Percentiles rank a stretch among this genome's conserved stretches.
Evolutionary conservation across 2,329 filamentous ascomycete species (phyloP).

Genomic region (Microsporum audouinii): DNA sequence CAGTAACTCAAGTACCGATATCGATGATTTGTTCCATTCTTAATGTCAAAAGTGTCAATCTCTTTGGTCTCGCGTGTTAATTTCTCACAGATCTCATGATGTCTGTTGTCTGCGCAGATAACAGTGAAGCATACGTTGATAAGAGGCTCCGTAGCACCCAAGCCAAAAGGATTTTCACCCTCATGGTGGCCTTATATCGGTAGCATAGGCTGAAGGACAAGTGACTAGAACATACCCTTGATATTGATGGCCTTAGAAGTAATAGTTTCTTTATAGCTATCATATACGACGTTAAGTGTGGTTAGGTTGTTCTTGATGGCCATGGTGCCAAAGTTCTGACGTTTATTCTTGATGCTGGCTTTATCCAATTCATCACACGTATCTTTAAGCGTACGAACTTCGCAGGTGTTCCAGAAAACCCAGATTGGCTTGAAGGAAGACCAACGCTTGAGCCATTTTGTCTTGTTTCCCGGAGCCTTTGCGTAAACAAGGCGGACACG

Average conservation of each 20-base stretch:
- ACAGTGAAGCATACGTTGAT: conserved; percentile 26
- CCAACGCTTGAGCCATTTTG: conserved; percentile 24
- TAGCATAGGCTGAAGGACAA: conserved; percentile 24
- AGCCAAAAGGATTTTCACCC: conserved; percentile 19
- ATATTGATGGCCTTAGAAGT: conserved; percentile 16
- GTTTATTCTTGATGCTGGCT: conserved; percentile 21
- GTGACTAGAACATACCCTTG: conserved; percentile 24
- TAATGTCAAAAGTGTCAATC: conserved; percentile 22
- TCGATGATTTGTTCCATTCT: conserved; percentile 16
- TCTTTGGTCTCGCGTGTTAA: conserved; percentile 21
- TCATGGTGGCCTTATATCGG: conserved; percentile 18
- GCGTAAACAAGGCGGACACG: background rate
- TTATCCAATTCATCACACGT: conserved; percentile 25
- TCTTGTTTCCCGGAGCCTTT: conserved; percentile 10
- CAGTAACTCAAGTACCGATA: conserved; percentile 24
- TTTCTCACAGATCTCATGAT: conserved; percentile 16
- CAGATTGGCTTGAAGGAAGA: conserved; percentile 23
- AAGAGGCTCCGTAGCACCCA: conserved; percentile 20
- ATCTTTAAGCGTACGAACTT: conserved; percentile 21
- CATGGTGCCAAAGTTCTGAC: conserved; percentile 26
- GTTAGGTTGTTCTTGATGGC: conserved; percentile 25
- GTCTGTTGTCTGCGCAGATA: conserved; percentile 25
- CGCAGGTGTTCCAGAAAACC: conserved; percentile 27
- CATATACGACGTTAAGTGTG: conserved; percentile 21
- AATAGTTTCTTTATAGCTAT: conserved; percentile 21